Evolutionary conservation across 441 rosid species (phyloP).

Genomic region (Populus trichocarpa): DNA sequence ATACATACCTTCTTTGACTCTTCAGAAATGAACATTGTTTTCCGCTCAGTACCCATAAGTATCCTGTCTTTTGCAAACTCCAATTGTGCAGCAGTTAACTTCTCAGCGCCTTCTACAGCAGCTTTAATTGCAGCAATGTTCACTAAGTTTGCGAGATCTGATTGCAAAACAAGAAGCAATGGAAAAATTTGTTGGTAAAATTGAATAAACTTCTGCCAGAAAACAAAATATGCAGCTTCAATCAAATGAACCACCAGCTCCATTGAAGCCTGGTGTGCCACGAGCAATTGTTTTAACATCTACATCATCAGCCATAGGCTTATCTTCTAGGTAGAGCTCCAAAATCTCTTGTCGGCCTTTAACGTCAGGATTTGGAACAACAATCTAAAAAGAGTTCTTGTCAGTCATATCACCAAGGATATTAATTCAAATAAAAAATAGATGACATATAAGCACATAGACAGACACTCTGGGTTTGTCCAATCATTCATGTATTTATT

Average conservation of each 20-base stretch:
- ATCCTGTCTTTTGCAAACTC: slow-evolving; percentile 96
- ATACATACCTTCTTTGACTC: slow-evolving; percentile 83
- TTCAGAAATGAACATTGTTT: slow-evolving; percentile 91
- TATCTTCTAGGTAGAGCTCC: slow-evolving; percentile 90
- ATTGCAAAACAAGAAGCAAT: slow-evolving; percentile 2
- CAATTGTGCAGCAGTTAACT: slow-evolving; percentile 63
- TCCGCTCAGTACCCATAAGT: slow-evolving; percentile 95
- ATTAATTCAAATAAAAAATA: background rate
- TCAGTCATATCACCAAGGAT: slow-evolving; percentile 28
- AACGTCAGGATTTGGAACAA: slow-evolving; percentile 90
- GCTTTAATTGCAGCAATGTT: slow-evolving; percentile 99
- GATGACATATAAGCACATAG: background rate
- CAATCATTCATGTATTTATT: background rate
- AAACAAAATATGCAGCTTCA: background rate
- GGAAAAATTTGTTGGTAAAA: slow-evolving; percentile 6
- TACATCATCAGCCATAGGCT: slow-evolving; percentile 82
- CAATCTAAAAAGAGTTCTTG: slow-evolving; percentile 51
- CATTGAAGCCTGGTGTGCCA: slow-evolving; percentile 98
- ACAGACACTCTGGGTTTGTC: background rate
- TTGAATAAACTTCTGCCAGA: background rate
- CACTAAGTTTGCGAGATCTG: slow-evolving; percentile 96
- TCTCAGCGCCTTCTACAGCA: slow-evolving; percentile 95
- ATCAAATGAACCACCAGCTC: slow-evolving; percentile 64
- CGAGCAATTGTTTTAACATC: slow-evolving; percentile 94
- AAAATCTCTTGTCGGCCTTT: slow-evolving; percentile 93